These are phyloP conservation scores for Cynara cardunculus DNA, from an alignment of 129 eudicot species.

Conservation along the genomic window DNA sequence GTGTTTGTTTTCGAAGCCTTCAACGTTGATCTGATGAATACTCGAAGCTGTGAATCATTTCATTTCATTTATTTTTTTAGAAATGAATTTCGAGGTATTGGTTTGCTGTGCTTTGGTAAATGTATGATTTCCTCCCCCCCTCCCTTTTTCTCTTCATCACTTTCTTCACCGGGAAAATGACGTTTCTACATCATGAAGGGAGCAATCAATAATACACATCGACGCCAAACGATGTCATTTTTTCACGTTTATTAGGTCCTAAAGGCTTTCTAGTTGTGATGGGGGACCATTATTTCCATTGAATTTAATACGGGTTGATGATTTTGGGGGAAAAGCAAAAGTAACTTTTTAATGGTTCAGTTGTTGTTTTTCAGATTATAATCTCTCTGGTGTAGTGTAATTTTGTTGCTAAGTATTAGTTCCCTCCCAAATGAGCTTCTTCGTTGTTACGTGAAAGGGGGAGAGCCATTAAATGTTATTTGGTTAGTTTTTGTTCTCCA, in stretches of 20 bases:
- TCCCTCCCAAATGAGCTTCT: not conserved
- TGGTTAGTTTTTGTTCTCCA: not conserved
- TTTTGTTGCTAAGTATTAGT: not conserved
- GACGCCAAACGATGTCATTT: not conserved
- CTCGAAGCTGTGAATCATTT: not conserved
- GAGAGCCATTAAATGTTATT: not conserved
- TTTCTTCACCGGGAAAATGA: constrained; percentile 25
- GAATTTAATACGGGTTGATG: not conserved
- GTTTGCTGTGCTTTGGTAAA: not conserved
- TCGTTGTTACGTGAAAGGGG: not conserved
- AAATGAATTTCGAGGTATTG: not conserved
- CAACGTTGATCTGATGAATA: constrained; percentile 14
- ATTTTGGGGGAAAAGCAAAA: not conserved
- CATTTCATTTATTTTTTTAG: not conserved
- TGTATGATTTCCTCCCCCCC: not conserved
- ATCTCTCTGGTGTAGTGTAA: constrained; percentile 1
- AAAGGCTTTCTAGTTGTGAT: not conserved
- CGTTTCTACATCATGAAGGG: constrained; percentile 20
- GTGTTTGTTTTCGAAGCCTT: not conserved
- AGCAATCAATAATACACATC: constrained; percentile 11
- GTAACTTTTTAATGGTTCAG: not conserved
- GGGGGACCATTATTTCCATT: constrained; percentile 25
- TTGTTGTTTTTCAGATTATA: not conserved
- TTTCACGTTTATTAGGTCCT: constrained; percentile 9
- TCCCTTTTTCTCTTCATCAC: not conserved